Evolutionary conservation across 805 yeast genomes (phyloP), one percentile per base, ranked within the genome.

Genomic region (Metschnikowia borealis): DNA sequence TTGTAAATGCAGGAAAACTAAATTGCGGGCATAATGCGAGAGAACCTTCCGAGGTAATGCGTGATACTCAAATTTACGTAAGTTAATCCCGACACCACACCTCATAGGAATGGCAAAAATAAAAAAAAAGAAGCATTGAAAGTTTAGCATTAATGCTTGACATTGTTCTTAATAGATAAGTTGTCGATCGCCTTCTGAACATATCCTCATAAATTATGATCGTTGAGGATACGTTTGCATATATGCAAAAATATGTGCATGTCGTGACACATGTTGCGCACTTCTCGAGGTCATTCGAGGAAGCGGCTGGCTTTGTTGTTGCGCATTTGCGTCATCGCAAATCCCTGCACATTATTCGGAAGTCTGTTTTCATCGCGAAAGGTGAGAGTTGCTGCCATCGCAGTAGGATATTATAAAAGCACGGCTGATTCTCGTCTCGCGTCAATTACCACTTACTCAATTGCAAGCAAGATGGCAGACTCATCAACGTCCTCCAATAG

Each of bases 381-480:
- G 29, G 15, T 20, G 20, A 32, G n/a, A 8, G 33, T 44, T 44
- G 47, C 47, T 44, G n/a, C 21, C 42, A 18, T 29, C 29, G 41
- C 47, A 3, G 7, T 10, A 29, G 18, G 18, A 14, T 13, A 29
- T 14, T 37, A 44, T 44, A 36, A 26, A 36, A 37, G n/a, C 32
- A 23, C 13, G 21, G 31, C 43, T 35, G 42, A 35, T 31, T 47
- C 44, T 32, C 37, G 17, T 37, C 15, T 17, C 35, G 21, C 34
- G 13, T 15, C n/a, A 6, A 21, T n/a, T 10, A 26, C 35, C 31
- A 32, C 13, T 11, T 14, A 3, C 21, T 36, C 31, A 37, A 45
- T 45, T 47, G 32, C 46, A 34, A 36, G 26, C 39, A 35, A 26
- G 36, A 44, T 44, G 46, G 38, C 46, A 13, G 46, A n/a, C 11